A percentile compares a stretch with the other conserved stretches of the same genome.
Evolutionary conservation across 345 rosid genomes (phyloP).

Genomic region (Dipteronia dyeriana): DNA sequence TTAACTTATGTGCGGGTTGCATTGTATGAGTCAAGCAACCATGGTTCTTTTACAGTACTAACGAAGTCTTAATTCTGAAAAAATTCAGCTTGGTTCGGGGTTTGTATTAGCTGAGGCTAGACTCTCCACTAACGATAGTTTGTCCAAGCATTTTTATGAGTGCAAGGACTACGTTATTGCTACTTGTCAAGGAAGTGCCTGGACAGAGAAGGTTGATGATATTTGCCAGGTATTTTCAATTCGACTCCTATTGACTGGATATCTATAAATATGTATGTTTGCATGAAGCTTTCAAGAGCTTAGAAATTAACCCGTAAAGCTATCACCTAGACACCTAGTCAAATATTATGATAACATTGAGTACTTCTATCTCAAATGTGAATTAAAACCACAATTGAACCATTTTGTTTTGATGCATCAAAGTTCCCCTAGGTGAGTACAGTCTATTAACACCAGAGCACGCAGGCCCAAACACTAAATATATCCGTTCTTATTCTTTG

Average conservation of each 20-base stretch:
- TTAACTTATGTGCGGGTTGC: neutral
- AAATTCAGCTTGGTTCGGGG: constrained; percentile 69
- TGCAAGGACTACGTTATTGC: constrained; percentile 80
- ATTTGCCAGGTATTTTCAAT: constrained; percentile 68
- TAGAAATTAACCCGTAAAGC: neutral
- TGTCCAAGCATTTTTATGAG: constrained; percentile 71
- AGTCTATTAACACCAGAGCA: neutral
- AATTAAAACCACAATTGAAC: neutral
- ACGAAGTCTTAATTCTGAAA: constrained; percentile 17
- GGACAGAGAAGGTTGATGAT: constrained; percentile 73
- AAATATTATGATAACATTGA: neutral
- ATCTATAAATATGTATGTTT: neutral
- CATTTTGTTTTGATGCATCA: neutral
- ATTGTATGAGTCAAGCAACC: neutral
- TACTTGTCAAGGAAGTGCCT: constrained; percentile 60
- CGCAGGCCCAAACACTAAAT: neutral
- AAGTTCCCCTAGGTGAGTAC: neutral
- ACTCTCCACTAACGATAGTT: constrained; percentile 49
- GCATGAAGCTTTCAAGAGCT: neutral
- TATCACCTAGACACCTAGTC: neutral
- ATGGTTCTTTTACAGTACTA: constrained; percentile 18
- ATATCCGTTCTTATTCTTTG: neutral
- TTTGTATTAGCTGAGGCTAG: constrained; percentile 63
- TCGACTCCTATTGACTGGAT: neutral
- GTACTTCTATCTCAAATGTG: neutral